These are phyloP conservation scores for Solanum chacoense DNA, from an alignment of 305 asterid species.

Conservation along the genomic window DNA sequence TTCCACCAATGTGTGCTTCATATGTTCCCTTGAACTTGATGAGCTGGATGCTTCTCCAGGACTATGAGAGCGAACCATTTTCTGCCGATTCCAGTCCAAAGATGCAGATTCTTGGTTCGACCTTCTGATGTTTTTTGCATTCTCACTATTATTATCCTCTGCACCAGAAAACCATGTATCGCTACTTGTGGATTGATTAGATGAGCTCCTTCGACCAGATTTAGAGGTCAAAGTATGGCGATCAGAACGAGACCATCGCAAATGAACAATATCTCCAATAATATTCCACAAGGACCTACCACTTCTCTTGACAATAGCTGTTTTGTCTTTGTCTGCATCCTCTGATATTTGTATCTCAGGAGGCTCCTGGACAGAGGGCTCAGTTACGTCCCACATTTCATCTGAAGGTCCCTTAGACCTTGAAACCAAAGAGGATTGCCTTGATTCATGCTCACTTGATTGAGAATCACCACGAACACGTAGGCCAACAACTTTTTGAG, in stretches of 20 bases:
- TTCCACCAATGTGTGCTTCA: constrained; percentile 21
- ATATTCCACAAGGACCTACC: constrained; percentile 79
- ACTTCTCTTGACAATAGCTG: constrained; percentile 37
- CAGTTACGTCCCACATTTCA: constrained; percentile 71
- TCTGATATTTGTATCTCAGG: constrained; percentile 31
- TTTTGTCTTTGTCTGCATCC: constrained; percentile 24
- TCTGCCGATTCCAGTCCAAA: constrained; percentile 23
- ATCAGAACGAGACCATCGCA: constrained; percentile 53
- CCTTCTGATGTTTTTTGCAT: constrained; percentile 23
- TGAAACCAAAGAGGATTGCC: constrained; percentile 25
- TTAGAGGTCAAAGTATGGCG: constrained; percentile 43
- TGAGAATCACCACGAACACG: constrained; percentile 34
- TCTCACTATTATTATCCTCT: constrained; percentile 41
- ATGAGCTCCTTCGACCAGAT: constrained; percentile 47
- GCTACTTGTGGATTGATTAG: constrained; percentile 53
- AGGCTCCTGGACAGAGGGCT: constrained; percentile 25
- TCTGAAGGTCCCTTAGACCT: constrained; percentile 59
- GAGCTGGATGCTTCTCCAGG: constrained; percentile 29
- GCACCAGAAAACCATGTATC: constrained; percentile 83
- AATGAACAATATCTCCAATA: constrained; percentile 46
- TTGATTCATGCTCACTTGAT: constrained; percentile 25
- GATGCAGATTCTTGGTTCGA: constrained; percentile 19
- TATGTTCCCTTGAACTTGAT: constrained; percentile 26
- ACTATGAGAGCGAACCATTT: constrained; percentile 15
- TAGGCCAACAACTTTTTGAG: constrained; percentile 4